These are phyloP conservation scores for Microsporum canis DNA, from an alignment of 2,329 filamentous ascomycete species.

Conservation along the genomic window DNA sequence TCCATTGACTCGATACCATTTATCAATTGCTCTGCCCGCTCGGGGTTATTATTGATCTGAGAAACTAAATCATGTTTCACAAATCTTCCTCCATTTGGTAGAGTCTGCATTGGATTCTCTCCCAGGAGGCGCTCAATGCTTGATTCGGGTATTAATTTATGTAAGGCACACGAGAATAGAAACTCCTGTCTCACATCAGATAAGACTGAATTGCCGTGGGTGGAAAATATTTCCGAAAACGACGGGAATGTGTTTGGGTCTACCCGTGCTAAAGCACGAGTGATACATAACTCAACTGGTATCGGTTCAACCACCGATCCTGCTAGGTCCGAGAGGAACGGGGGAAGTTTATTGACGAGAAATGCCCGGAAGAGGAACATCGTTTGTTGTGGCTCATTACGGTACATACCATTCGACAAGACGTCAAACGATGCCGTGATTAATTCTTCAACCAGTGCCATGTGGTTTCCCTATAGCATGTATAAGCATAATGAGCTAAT, in stretches of 20 bases:
- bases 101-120: constrained; percentile 68
- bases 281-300: constrained; percentile 53
- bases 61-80: constrained; percentile 66
- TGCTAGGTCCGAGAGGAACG: constrained; percentile 48
- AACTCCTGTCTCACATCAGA: constrained; percentile 69
- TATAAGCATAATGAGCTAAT: neutral
- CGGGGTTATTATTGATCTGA: constrained; percentile 65
- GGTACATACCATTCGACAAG: constrained; percentile 73
- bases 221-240: constrained; percentile 52
- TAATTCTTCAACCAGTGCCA: constrained; percentile 66
- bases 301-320: constrained; percentile 48
- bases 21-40: constrained; percentile 63
- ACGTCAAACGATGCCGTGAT: constrained; percentile 84
- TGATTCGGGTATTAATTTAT: constrained; percentile 67
- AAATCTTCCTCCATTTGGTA: constrained; percentile 63
- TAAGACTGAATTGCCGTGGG: constrained; percentile 47
- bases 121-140: constrained; percentile 71
- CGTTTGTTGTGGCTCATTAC: constrained; percentile 47
- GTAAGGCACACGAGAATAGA: constrained; percentile 78
- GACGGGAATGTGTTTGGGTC: constrained; percentile 54
- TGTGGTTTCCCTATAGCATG: constrained; percentile 54
- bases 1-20: constrained; percentile 80
- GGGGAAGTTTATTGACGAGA: constrained; percentile 61
- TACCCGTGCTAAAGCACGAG: constrained; percentile 52
- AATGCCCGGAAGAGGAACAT: constrained; percentile 74